Conservation (phyloP, 2,329 filamentous ascomycete species). For the Aureobasidium sp. region DNA sequence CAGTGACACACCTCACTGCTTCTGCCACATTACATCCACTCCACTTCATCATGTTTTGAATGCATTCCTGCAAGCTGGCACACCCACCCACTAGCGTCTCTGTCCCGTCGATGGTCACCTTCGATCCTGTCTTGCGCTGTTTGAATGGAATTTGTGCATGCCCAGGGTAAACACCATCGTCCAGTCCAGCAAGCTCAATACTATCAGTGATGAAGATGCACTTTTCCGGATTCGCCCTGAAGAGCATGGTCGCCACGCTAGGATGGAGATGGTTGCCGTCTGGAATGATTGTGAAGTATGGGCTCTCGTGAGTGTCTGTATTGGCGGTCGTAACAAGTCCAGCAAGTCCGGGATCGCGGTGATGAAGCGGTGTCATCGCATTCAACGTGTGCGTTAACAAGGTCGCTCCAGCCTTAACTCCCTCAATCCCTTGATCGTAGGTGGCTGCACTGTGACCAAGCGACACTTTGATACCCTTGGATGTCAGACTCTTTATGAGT, state of each 20-base stretch:
- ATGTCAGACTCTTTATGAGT: constrained; percentile 35
- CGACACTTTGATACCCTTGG: constrained; percentile 36
- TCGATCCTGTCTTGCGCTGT: constrained; percentile 41
- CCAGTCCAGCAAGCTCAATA: constrained; percentile 45
- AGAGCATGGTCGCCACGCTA: constrained; percentile 38
- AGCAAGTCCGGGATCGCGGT: constrained; percentile 43
- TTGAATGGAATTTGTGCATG: constrained; percentile 43
- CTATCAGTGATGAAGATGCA: constrained; percentile 46
- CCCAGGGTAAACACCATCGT: constrained; percentile 43
- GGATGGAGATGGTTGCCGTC: constrained; percentile 48
- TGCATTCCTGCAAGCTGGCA: constrained; percentile 41
- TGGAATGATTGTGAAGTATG: constrained; percentile 45
- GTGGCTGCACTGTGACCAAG: constrained; percentile 44
- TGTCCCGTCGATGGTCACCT: constrained; percentile 43
- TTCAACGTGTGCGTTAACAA: constrained; percentile 48
- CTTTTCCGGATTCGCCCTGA: constrained; percentile 36
- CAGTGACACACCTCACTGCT: constrained; percentile 41
- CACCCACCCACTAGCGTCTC: constrained; percentile 47
- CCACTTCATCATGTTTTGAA: constrained; percentile 41
- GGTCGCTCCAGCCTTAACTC: constrained; percentile 40
- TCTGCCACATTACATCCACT: constrained; percentile 38
- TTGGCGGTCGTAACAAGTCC: constrained; percentile 30
- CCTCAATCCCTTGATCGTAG: constrained; percentile 37
- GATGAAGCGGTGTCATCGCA: constrained; percentile 43
- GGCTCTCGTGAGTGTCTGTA: constrained; percentile 19